A percentile compares a stretch with the other conserved stretches of the same genome.
These are phyloP conservation scores for Sugiyamaella paludigena DNA, from an alignment of 1,139 yeast species.

Conservation along the genomic window DNA sequence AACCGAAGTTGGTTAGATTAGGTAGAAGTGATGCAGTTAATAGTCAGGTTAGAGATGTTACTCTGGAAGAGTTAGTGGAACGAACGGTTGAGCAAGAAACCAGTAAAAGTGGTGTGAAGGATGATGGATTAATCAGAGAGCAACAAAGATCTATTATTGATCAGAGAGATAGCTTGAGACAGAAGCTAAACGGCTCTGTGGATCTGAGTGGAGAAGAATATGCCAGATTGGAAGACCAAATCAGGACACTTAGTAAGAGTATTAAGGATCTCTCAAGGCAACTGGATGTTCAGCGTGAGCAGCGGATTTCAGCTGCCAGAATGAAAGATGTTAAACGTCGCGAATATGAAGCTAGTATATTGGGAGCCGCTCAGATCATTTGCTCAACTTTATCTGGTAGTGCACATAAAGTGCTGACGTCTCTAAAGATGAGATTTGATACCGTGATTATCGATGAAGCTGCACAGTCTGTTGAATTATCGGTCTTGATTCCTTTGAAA, in stretches of 20 bases:
- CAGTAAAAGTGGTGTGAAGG: slow-evolving; percentile 32
- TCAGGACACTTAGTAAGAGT: slow-evolving; percentile 53
- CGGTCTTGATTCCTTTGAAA: slow-evolving; percentile 87
- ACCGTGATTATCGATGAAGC: slow-evolving; percentile 98
- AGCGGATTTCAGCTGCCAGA: slow-evolving; percentile 58
- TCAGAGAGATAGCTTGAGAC: slow-evolving; percentile 52
- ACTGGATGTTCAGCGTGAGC: slow-evolving; percentile 77
- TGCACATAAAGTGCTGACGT: slow-evolving; percentile 82
- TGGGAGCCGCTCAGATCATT: slow-evolving; percentile 78
- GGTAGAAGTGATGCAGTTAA: slow-evolving; percentile 91
- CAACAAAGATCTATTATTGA: slow-evolving; percentile 53
- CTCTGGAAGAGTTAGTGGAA: slow-evolving; percentile 86
- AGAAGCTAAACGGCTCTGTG: slow-evolving; percentile 31
- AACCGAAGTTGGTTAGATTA: slow-evolving; percentile 78
- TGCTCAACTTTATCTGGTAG: slow-evolving; percentile 94
- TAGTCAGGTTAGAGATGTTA: slow-evolving; percentile 74
- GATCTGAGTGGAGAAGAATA: slow-evolving; percentile 19
- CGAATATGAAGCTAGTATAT: slow-evolving; percentile 66
- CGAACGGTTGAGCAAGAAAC: slow-evolving; percentile 48
- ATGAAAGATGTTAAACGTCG: slow-evolving; percentile 77
- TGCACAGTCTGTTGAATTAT: slow-evolving; percentile 93
- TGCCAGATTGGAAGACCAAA: slow-evolving; percentile 22
- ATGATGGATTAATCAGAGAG: slow-evolving; percentile 50
- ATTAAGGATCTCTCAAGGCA: slow-evolving; percentile 68
- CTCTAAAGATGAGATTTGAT: slow-evolving; percentile 73